Percentiles rank a stretch among this genome's conserved stretches.
These are phyloP conservation scores for Malassezia brasiliensis DNA, from an alignment of 1,284 basidiomycete genomes.

Conservation along the genomic window DNA sequence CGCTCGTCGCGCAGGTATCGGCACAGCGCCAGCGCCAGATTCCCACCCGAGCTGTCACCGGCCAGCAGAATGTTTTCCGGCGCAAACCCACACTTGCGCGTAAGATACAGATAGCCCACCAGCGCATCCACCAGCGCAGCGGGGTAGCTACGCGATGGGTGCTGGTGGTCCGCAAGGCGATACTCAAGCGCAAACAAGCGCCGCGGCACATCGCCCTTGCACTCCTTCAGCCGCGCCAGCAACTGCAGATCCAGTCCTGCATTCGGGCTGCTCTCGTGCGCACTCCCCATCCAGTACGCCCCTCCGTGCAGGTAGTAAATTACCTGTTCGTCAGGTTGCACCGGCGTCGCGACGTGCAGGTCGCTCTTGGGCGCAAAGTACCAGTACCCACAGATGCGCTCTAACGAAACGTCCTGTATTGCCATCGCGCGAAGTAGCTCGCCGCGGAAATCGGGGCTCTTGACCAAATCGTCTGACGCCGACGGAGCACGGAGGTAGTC, in stretches of 20 bases:
- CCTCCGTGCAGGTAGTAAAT: constrained; percentile 40
- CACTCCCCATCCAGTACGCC: constrained; percentile 33
- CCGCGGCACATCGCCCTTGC: background rate
- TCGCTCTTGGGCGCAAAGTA: constrained; percentile 12
- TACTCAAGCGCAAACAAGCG: constrained; percentile 42
- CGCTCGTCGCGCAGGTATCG: constrained; percentile 46
- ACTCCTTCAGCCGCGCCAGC: background rate
- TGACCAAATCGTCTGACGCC: background rate
- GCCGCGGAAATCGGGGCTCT: constrained; percentile 22
- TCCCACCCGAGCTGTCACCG: constrained; percentile 65
- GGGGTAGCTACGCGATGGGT: constrained; percentile 31
- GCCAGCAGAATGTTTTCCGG: constrained; percentile 56
- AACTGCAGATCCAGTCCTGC: background rate
- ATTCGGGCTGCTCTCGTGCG: constrained; percentile 6
- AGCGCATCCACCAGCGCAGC: constrained; percentile 39
- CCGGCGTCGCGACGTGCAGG: constrained; percentile 1
- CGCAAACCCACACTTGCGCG: constrained; percentile 26
- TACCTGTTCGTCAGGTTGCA: constrained; percentile 29
- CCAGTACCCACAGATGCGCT: constrained; percentile 37
- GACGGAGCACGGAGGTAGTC: background rate
- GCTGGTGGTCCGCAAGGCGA: constrained; percentile 31
- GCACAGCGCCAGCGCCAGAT: constrained; percentile 56
- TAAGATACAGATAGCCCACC: constrained; percentile 38
- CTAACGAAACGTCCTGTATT: constrained; percentile 22
- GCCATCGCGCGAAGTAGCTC: constrained; percentile 32